Percentiles rank a stretch among this genome's conserved stretches.
Conservation (phyloP, 2,329 filamentous ascomycete genomes). For the Neonectria ditissima region DNA sequence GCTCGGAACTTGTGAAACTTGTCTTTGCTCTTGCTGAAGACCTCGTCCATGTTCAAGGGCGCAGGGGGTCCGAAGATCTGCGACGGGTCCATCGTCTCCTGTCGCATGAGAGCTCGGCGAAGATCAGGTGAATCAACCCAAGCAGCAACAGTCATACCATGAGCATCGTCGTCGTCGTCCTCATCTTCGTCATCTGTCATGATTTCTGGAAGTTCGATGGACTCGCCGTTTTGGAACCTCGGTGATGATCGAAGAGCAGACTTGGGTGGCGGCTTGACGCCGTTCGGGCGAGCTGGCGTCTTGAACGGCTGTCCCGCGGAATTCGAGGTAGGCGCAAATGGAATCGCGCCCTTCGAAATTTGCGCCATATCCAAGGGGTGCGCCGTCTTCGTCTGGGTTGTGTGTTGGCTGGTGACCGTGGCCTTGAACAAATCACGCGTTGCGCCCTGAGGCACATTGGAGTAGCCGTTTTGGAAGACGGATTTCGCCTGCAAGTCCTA, state of each 20-base stretch:
- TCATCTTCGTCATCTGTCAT: slow-evolving; percentile 94
- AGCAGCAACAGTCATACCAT: slow-evolving; percentile 67
- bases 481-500: slow-evolving; percentile 73
- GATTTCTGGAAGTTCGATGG: slow-evolving; percentile 93
- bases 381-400: slow-evolving; percentile 69
- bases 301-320: slow-evolving; percentile 70
- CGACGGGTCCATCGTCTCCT: slow-evolving; percentile 88
- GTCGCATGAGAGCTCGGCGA: slow-evolving; percentile 77
- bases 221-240: slow-evolving; percentile 88
- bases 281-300: slow-evolving; percentile 71
- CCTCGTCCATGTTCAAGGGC: slow-evolving; percentile 94
- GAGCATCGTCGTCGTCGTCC: slow-evolving; percentile 73
- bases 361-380: slow-evolving; percentile 88
- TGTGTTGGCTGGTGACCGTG: slow-evolving; percentile 75
- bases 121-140: slow-evolving; percentile 94
- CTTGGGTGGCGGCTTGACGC: slow-evolving; percentile 69
- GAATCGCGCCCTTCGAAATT: slow-evolving; percentile 88
- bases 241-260: slow-evolving; percentile 78
- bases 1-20: slow-evolving; percentile 88
- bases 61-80: slow-evolving; percentile 89
- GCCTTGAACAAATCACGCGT: slow-evolving; percentile 73
- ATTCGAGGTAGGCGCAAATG: slow-evolving; percentile 80
- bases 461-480: slow-evolving; percentile 71
- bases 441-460: slow-evolving; percentile 65
- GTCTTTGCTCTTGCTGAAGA: slow-evolving; percentile 91